Evolutionary conservation across 768 basidiomycete species (phyloP), one percentile per base, ranked within the genome.

Genomic region (Kwoniella pini): DNA sequence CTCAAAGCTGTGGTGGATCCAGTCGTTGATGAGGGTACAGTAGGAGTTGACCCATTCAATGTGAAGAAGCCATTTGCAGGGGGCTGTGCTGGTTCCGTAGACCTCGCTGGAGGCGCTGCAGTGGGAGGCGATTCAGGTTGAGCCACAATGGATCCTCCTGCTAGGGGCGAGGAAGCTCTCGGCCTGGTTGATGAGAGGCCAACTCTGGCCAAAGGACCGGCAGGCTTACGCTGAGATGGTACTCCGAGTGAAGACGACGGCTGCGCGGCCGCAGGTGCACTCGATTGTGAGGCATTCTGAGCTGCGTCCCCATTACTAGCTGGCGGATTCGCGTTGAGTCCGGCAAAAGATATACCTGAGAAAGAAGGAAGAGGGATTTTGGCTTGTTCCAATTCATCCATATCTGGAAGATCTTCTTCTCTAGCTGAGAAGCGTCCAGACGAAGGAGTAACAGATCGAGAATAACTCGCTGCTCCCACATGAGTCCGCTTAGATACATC

Each of bases 351-450:
- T 30, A 74, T 68, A 10, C 69, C 69, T 17, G 65, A 67, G 43
- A 74, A 67, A 13, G 68, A 67, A 22, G 67, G 67, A 21, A 71
- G 38, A 6, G 70, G 59, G 36, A 74, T 74, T 63, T 70, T 72
- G 27, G 62, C 30, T 28, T 68, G 60, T 40, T 70, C 69, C 46
- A 75, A 52, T 31, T 75, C 74, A 13, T 71, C 71, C 69, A 75
- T 69, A 22, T 57, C 60, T 31, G 74, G 74, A 43, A 75, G 44
- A 62, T 75, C 74, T 53, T 75, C 74, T 48, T 75, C 74, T 24
- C 61, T 59, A n/a, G 74, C 74, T 4, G 74, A 75, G 52, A 60
- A 75, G 26, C 74, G 48, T 17, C 74, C 74, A 12, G 57, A 48
- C 7, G 40, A 58, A 4, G 72, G 72, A 15, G 70, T 61, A 22